These are phyloP conservation scores for Mycena crocata DNA, from an alignment of 768 basidiomycete species.

Conservation along the genomic window DNA sequence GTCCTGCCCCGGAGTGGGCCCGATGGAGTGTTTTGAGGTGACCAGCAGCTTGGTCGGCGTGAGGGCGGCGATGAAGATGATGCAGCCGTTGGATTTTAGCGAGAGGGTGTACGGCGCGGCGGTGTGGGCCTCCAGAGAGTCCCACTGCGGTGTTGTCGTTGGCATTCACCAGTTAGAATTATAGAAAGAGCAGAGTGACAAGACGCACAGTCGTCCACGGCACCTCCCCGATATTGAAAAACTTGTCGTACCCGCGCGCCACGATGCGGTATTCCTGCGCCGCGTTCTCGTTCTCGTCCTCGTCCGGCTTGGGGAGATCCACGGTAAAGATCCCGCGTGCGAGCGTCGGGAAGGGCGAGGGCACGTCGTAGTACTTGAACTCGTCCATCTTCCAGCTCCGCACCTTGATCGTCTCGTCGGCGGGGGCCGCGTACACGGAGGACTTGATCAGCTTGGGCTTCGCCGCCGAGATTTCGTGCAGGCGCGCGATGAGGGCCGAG, in stretches of 20 bases:
- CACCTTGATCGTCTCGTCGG: slow-evolving; percentile 64
- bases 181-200: too few relatives aligned
- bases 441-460: slow-evolving; percentile 76
- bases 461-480: slow-evolving; percentile 63
- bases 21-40: slow-evolving; percentile 93
- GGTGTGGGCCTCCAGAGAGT: slow-evolving; percentile 74
- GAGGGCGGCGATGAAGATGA: slow-evolving; percentile 93
- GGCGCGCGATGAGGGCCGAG: slow-evolving; percentile 68
- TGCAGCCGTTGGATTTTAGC: slow-evolving; percentile 95
- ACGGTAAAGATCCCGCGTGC: slow-evolving; percentile 89
- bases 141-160: slow-evolving; percentile 70
- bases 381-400: slow-evolving; percentile 98
- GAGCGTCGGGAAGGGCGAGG: slow-evolving; percentile 92
- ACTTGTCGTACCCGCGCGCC: slow-evolving; percentile 96
- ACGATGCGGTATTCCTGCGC: slow-evolving; percentile 70
- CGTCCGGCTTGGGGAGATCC: too few relatives aligned
- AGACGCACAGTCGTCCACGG: slow-evolving; percentile 89
- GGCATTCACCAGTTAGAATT: not conserved
- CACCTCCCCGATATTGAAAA: slow-evolving; percentile 97
- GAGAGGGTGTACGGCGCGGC: slow-evolving; percentile 87
- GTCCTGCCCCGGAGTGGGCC: slow-evolving; percentile 55
- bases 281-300: slow-evolving; percentile 56
- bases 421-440: slow-evolving; percentile 66
- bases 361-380: slow-evolving; percentile 90
- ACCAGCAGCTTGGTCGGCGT: slow-evolving; percentile 80